A percentile compares a stretch with the other conserved stretches of the same genome.
phyloP scores from a whole-genome alignment of 345 rosid species.

The Salix suchowensis region DNA sequence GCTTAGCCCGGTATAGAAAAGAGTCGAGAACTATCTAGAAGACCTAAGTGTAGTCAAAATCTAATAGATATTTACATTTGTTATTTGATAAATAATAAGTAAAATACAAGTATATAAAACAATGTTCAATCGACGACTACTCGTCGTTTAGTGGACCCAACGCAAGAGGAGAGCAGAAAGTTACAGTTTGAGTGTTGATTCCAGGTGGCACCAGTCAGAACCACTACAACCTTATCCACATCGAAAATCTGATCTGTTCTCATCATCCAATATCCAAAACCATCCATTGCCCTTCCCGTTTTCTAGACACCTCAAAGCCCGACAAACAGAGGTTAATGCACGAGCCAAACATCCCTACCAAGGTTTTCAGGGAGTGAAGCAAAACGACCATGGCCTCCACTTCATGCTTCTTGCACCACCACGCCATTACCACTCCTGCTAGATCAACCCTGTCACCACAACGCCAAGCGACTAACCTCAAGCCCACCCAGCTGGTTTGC shows the following conservation, averaged over 20 bases:
- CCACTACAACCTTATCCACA: constrained; percentile 57
- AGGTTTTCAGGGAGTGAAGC: background rate
- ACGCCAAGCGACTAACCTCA: constrained; percentile 36
- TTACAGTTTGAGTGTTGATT: background rate
- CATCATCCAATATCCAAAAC: constrained; percentile 45
- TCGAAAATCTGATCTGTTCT: constrained; percentile 37
- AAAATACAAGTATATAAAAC: no score
- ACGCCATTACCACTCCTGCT: constrained; percentile 42
- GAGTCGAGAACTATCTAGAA: background rate
- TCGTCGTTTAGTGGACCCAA: background rate
- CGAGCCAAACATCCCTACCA: background rate
- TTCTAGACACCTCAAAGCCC: background rate
- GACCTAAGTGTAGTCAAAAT: no score
- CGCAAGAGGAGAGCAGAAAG: background rate
- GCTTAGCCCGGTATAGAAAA: background rate
- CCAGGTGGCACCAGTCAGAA: constrained; percentile 42
- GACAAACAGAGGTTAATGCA: background rate
- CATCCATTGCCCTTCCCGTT: constrained; percentile 37
- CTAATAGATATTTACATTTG: no score
- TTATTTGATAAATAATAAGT: no score
- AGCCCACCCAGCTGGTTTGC: constrained; percentile 54
- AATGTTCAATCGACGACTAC: no score
- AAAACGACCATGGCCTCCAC: constrained; percentile 56
- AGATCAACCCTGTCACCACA: constrained; percentile 36
- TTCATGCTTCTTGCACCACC: constrained; percentile 65